Base-by-base conservation (phyloP, 257 asterid genomes). In the Nemophila menziesii region DNA sequence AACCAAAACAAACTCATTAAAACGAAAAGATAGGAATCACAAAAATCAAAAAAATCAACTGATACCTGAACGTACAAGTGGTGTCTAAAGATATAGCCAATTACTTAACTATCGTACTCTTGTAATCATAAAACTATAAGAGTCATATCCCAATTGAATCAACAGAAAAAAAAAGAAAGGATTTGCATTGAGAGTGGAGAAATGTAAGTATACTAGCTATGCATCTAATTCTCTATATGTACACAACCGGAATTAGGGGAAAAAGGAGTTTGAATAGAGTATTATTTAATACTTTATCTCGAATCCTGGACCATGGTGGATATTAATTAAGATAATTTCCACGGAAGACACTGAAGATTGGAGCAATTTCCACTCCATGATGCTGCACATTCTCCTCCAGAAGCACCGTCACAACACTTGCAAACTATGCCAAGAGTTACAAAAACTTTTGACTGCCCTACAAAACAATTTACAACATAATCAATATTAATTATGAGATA, bases 361-460 rank as follows among this genome's bases (percentile, higher is more conserved):
- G 66, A 48, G 66, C 76, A 69, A 29, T 59, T 51, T 20, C 64
- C 76, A 3, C 47, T 14, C 66, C 63, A 60, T 6, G 65, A 46
- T 59, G 21, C 23, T 39, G 22, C 48, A 21, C 75, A 58, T 46
- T 43, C 63, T 39, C 43, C 20, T 7, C 0, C 29, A 15, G 19
- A 50, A 34, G 4, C 27, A 20, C 57, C 44, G 33, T 68, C 68
- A 27, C 76, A 69, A 39, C 76, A 69, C 56, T 44, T 56, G 68
- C 76, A 60, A 8, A 43, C 37, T 44, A 64, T 1, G 22, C 76
- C 72, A 11, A 69, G 63, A 11, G 46, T 52, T 38, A 46, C 65
- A 46, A 55, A 55, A n/a, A 15, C 15, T 15, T 34, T 55, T 3
- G 22, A 14, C 19, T 55, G 22, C 38, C 43, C 43, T 38, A 16